A percentile compares a stretch with the other conserved stretches of the same genome.
Evolutionary conservation across 768 basidiomycete genomes (phyloP).

Genomic region (Trametes villosa): DNA sequence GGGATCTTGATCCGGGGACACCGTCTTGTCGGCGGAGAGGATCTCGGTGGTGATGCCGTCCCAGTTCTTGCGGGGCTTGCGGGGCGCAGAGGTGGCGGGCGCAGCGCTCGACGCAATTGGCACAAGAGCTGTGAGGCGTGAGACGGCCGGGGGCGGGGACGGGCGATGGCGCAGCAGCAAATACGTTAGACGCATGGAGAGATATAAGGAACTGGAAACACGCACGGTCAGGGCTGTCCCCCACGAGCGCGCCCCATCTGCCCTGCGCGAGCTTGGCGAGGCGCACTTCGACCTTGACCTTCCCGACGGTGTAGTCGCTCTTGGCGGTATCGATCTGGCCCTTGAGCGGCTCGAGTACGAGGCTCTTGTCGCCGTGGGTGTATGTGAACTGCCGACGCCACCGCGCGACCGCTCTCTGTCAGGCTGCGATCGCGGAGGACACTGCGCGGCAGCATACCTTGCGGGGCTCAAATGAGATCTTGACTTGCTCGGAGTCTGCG

Average conservation of each 20-base stretch:
- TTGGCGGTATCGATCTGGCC: slow-evolving; percentile 73
- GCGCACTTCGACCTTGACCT: slow-evolving; percentile 87
- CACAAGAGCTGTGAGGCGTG: slow-evolving; percentile 27
- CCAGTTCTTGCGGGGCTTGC: slow-evolving; percentile 81
- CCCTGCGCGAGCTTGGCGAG: slow-evolving; percentile 69
- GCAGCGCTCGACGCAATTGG: slow-evolving; percentile 41
- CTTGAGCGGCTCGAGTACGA: slow-evolving; percentile 79
- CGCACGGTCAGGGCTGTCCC: slow-evolving; percentile 79
- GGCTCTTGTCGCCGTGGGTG: slow-evolving; percentile 67
- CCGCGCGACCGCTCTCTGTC: background rate
- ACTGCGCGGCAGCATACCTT: slow-evolving; percentile 46
- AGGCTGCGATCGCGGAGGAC: background rate
- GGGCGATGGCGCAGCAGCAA: background rate
- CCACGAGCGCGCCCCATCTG: slow-evolving; percentile 76
- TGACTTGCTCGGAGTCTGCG: slow-evolving; percentile 66
- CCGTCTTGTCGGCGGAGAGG: slow-evolving; percentile 70
- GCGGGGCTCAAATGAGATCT: slow-evolving; percentile 64
- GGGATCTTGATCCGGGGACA: slow-evolving; percentile 73
- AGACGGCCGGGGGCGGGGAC: background rate
- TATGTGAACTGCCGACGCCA: slow-evolving; percentile 55
- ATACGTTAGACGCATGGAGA: slow-evolving; percentile 9
- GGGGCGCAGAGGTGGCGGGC: slow-evolving; percentile 33
- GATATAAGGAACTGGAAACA: slow-evolving; percentile 38
- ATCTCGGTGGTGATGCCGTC: slow-evolving; percentile 77
- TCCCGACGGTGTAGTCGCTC: slow-evolving; percentile 71